Conservation (phyloP, 345 rosid genomes). For the Abelmoschus esculentus region DNA sequence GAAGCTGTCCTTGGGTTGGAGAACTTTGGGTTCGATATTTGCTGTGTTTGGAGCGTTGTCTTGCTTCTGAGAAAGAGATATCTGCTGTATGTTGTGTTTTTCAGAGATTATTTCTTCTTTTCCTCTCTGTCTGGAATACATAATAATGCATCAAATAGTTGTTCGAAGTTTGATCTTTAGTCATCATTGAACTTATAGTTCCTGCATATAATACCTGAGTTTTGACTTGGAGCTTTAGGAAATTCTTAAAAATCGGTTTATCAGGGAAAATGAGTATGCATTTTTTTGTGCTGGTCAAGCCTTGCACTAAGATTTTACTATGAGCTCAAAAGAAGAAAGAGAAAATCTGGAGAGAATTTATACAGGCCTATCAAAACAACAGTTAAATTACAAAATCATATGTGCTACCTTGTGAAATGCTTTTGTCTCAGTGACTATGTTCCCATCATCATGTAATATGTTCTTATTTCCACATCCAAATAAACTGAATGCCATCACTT, state of each 20-base stretch:
- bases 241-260: neutral
- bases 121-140: neutral
- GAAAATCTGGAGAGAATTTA: neutral
- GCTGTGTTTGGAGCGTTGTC: slow-evolving; percentile 70
- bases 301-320: neutral
- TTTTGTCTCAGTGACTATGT: neutral
- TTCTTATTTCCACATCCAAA: neutral
- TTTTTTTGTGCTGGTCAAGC: neutral
- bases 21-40: slow-evolving; percentile 79
- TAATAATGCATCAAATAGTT: neutral
- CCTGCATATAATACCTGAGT: neutral
- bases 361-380: neutral
- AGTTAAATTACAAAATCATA: neutral
- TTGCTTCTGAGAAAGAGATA: slow-evolving; percentile 58
- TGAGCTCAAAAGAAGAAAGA: neutral
- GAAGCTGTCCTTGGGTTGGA: slow-evolving; percentile 84
- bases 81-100: slow-evolving; percentile 47
- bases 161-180: neutral
- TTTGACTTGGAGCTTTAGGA: neutral
- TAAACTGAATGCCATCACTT: neutral
- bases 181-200: neutral
- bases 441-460: neutral
- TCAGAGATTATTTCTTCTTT: neutral
- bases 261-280: neutral
- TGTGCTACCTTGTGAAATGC: neutral